phyloP scores from a whole-genome alignment of 768 basidiomycete genomes.

The Calocera viscosa region DNA sequence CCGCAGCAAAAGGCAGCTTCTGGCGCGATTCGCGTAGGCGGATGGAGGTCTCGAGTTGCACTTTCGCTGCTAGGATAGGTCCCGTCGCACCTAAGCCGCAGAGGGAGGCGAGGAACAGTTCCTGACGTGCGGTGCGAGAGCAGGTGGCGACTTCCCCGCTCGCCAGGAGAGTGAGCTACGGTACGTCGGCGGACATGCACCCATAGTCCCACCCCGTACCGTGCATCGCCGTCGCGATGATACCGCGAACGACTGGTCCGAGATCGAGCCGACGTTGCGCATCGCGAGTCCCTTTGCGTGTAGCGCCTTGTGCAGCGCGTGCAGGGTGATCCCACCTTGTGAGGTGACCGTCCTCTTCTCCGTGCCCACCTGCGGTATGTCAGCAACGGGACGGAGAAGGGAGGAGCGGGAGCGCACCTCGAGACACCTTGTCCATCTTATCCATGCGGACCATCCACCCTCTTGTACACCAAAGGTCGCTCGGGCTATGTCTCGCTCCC shows the following conservation, averaged over 20 bases:
- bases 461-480: conserved; percentile 81
- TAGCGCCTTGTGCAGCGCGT: conserved; percentile 58
- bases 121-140: conserved; percentile 46
- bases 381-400: conserved; percentile 1
- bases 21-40: conserved; percentile 61
- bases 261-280: conserved; percentile 89
- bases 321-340: conserved; percentile 68
- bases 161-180: conserved; percentile 61
- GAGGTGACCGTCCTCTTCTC: conserved; percentile 55
- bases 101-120: conserved; percentile 78
- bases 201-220: conserved; percentile 71
- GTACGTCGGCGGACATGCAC: conserved; percentile 71
- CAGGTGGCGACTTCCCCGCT: conserved; percentile 58
- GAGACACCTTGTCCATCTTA: conserved; percentile 53
- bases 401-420: conserved; percentile 43
- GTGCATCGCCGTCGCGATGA: conserved; percentile 89
- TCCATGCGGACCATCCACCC: conserved; percentile 77
- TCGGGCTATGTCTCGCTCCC: conserved; percentile 86
- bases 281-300: conserved; percentile 61
- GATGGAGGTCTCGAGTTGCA: conserved; percentile 74
- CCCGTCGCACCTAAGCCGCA: conserved; percentile 89
- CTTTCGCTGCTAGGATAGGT: conserved; percentile 61
- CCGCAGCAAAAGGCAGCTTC: conserved; percentile 49
- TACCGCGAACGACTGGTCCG: conserved; percentile 90
- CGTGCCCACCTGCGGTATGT: conserved; percentile 45